A percentile compares a stretch with the other conserved stretches of the same genome.
phyloP scores from a whole-genome alignment of 192 early-diverging fungal species.

The Backusella macrospora region DNA sequence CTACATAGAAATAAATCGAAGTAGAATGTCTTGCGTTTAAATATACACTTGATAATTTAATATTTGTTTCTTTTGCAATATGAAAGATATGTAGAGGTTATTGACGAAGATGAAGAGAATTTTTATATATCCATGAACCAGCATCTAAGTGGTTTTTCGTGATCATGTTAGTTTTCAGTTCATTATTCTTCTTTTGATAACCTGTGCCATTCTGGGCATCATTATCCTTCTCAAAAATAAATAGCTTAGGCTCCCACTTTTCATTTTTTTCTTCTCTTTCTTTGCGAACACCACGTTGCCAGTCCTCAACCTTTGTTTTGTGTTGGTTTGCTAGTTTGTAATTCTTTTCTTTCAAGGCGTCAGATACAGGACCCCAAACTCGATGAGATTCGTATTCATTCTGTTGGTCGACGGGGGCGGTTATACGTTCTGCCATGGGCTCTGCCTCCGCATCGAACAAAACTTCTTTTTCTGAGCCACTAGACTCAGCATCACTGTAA shows the following conservation, averaged over 20 bases:
- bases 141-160: constrained; percentile 32
- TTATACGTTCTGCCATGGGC: constrained; percentile 59
- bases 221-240: constrained; percentile 31
- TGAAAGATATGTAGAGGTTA: neutral
- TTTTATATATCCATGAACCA: constrained; percentile 36
- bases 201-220: neutral
- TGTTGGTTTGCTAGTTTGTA: constrained; percentile 64
- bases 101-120: constrained; percentile 34
- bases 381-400: constrained; percentile 65
- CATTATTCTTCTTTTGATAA: constrained; percentile 18
- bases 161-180: neutral
- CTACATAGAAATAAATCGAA: too few species aligned
- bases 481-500: constrained; percentile 26
- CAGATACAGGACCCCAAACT: constrained; percentile 69
- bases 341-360: constrained; percentile 65
- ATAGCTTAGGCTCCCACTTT: constrained; percentile 37
- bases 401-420: constrained; percentile 61
- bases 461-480: constrained; percentile 46
- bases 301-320: constrained; percentile 72
- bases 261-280: constrained; percentile 56
- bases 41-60: too few species aligned
- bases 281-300: constrained; percentile 62
- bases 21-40: too few species aligned
- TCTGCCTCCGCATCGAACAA: constrained; percentile 68
- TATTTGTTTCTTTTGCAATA: too few species aligned